phyloP scores from a whole-genome alignment of 306 rosid species.

The Vigna mungo region DNA sequence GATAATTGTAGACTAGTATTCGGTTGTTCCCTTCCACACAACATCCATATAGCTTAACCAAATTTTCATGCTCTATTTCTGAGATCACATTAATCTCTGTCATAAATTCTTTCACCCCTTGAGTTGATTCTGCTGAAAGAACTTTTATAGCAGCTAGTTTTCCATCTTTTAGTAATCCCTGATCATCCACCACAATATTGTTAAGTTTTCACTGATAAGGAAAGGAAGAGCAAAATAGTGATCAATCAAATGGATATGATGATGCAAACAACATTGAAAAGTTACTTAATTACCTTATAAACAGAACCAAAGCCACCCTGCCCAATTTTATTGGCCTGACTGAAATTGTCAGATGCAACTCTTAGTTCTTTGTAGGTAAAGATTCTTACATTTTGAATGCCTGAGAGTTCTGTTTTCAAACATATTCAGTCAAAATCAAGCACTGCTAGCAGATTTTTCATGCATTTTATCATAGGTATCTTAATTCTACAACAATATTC shows the following conservation, averaged over 20 bases:
- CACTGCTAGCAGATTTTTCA: background rate
- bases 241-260: slow-evolving; percentile 15
- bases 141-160: slow-evolving; percentile 92
- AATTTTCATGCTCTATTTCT: slow-evolving; percentile 82
- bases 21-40: slow-evolving; percentile 85
- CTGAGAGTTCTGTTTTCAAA: slow-evolving; percentile 63
- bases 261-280: slow-evolving; percentile 36
- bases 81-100: slow-evolving; percentile 91
- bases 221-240: slow-evolving; percentile 17
- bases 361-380: slow-evolving; percentile 75
- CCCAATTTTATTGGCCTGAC: slow-evolving; percentile 76
- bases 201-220: slow-evolving; percentile 32
- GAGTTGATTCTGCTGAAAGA: slow-evolving; percentile 88
- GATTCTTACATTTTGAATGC: slow-evolving; percentile 66
- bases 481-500: background rate
- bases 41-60: slow-evolving; percentile 90
- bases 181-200: slow-evolving; percentile 44
- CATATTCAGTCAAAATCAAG: slow-evolving; percentile 37
- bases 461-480: background rate
- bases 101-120: slow-evolving; percentile 91
- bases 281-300: slow-evolving; percentile 66
- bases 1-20: slow-evolving; percentile 91
- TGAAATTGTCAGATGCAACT: slow-evolving; percentile 73
- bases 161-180: slow-evolving; percentile 89
- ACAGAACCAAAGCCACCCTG: slow-evolving; percentile 99